phyloP scores from a whole-genome alignment of 495 filamentous ascomycete species.

The Thermochaetoides thermophila region DNA sequence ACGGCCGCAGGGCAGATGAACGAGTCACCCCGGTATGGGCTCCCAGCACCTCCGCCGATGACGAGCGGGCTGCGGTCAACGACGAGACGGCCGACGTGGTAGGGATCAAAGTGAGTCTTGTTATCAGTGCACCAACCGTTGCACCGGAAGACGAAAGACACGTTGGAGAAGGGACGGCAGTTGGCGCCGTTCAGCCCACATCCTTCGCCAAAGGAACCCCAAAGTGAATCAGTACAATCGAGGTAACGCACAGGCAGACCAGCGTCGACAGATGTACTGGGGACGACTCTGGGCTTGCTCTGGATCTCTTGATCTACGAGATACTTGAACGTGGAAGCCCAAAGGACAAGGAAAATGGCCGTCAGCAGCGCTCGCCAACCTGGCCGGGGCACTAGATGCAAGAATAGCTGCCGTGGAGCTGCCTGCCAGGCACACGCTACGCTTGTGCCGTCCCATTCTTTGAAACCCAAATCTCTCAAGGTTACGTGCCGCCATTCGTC shows the following conservation, averaged over 20 bases:
- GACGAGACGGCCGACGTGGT: slow-evolving; percentile 58
- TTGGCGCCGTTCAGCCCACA: slow-evolving; percentile 65
- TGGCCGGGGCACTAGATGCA: slow-evolving; percentile 40
- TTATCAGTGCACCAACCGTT: slow-evolving; percentile 56
- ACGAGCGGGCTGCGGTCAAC: slow-evolving; percentile 54
- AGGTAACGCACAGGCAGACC: slow-evolving; percentile 27
- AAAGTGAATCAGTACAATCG: slow-evolving; percentile 44
- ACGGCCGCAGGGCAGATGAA: slow-evolving; percentile 35
- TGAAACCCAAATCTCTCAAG: too few relatives aligned
- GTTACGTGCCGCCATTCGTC: too few relatives aligned
- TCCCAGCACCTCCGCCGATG: slow-evolving; percentile 47
- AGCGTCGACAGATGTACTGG: too few relatives aligned
- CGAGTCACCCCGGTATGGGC: slow-evolving; percentile 59
- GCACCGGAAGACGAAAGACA: slow-evolving; percentile 60
- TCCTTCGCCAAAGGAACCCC: slow-evolving; percentile 49
- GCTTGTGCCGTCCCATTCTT: too few relatives aligned
- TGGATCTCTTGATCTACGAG: slow-evolving; percentile 41
- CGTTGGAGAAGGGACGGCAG: slow-evolving; percentile 60
- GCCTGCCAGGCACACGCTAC: too few relatives aligned
- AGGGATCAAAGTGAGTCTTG: slow-evolving; percentile 56
- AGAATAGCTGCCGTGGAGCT: too few relatives aligned
- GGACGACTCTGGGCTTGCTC: too few relatives aligned
- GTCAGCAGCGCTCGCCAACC: slow-evolving; percentile 43
- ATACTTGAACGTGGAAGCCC: slow-evolving; percentile 51
- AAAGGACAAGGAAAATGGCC: slow-evolving; percentile 42